A percentile compares a stretch with the other conserved stretches of the same genome.
phyloP scores from a whole-genome alignment of 2,329 filamentous ascomycete species.

The Leptographium radiaticola region DNA sequence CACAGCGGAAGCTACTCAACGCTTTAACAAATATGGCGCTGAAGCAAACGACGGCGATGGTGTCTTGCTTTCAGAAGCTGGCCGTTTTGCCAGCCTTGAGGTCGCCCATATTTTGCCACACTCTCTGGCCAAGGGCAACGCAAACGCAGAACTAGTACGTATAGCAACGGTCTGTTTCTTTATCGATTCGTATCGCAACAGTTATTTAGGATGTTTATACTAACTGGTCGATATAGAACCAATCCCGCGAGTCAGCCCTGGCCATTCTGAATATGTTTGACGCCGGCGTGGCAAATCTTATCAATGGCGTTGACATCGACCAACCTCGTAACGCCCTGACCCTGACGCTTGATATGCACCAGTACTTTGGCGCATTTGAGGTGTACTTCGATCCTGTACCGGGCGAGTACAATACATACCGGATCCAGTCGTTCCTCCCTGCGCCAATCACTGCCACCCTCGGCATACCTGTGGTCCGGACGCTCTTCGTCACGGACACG shows the following conservation, averaged over 20 bases:
- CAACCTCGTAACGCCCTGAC: conserved; percentile 25
- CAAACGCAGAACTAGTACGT: not conserved
- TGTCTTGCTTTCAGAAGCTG: conserved; percentile 7
- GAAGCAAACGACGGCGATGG: conserved; percentile 16
- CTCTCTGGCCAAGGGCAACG: not conserved
- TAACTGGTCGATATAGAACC: not conserved
- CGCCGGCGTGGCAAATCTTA: conserved; percentile 19
- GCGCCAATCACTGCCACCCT: not conserved
- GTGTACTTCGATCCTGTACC: conserved; percentile 17
- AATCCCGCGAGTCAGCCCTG: conserved; percentile 19
- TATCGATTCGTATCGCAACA: not conserved
- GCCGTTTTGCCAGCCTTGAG: conserved; percentile 7
- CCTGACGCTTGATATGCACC: conserved; percentile 16
- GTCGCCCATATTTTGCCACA: conserved; percentile 14
- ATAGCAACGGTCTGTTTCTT: not conserved
- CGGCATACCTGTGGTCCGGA: too few species aligned
- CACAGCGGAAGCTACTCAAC: conserved; percentile 4
- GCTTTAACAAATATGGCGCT: conserved; percentile 2
- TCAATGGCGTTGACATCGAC: conserved; percentile 26
- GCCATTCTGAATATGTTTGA: conserved; percentile 30
- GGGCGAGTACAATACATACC: conserved; percentile 14
- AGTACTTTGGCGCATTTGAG: conserved; percentile 19
- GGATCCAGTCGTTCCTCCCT: conserved; percentile 14
- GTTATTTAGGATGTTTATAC: not conserved
- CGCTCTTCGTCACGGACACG: too few species aligned